Evolutionary conservation across 1,139 yeast species (phyloP).

Genomic region (Blastobotrys raffinosifermentans): DNA sequence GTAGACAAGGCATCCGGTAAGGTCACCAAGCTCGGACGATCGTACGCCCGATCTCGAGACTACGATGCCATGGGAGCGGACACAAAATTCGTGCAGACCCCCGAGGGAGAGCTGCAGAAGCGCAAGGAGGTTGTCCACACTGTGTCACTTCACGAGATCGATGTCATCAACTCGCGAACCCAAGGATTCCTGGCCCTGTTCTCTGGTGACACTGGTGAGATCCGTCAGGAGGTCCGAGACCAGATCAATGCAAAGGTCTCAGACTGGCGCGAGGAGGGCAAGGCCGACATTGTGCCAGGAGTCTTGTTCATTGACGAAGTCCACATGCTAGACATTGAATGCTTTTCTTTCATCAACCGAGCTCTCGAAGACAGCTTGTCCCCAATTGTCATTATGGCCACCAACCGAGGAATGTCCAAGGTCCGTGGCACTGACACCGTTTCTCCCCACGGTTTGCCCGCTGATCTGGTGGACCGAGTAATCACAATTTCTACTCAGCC

Average conservation of each 20-base stretch:
- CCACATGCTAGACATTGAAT: constrained; percentile 97
- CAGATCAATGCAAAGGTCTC: constrained; percentile 96
- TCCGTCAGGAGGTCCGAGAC: constrained; percentile 90
- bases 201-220: constrained; percentile 97
- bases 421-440: constrained; percentile 92
- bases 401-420: constrained; percentile 87
- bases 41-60: constrained; percentile 93
- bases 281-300: constrained; percentile 98
- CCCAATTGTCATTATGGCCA: constrained; percentile 97
- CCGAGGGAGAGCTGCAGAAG: constrained; percentile 96
- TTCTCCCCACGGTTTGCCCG: constrained; percentile 95
- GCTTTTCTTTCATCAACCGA: constrained; percentile 91
- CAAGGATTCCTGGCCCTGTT: constrained; percentile 96
- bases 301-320: constrained; percentile 97
- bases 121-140: constrained; percentile 95
- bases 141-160: constrained; percentile 94
- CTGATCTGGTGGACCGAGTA: constrained; percentile 88
- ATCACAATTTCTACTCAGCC: constrained; percentile 82
- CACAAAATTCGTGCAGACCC: constrained; percentile 95
- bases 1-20: constrained; percentile 96
- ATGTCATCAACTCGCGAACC: constrained; percentile 94
- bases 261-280: constrained; percentile 99
- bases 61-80: constrained; percentile 99
- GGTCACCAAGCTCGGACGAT: constrained; percentile 88
- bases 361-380: constrained; percentile 96